Percentiles rank a stretch among this genome's conserved stretches.
phyloP scores from a whole-genome alignment of 2,329 filamentous ascomycete species.

The Xylariaceae sp. region DNA sequence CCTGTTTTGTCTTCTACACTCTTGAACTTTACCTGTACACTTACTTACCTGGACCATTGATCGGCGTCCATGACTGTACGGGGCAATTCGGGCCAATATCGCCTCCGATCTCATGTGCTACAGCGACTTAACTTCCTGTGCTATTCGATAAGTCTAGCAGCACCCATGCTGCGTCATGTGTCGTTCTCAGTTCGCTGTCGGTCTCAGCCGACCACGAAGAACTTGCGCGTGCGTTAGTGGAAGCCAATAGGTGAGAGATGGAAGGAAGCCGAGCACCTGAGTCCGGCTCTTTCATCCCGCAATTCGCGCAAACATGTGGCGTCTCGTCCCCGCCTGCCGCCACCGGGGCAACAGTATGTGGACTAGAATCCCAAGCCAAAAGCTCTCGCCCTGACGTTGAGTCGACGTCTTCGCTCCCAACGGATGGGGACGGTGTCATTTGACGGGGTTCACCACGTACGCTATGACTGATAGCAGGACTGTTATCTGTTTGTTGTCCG shows the following conservation, averaged over 20 bases:
- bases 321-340: no score
- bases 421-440: no score
- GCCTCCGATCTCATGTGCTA: background rate
- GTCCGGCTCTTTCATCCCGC: background rate
- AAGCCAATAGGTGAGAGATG: background rate
- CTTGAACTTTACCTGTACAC: no score
- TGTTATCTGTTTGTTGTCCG: no score
- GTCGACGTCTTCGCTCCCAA: no score
- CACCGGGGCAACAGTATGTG: no score
- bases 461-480: no score
- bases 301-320: background rate
- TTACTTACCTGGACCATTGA: background rate
- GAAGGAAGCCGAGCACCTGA: background rate
- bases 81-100: background rate
- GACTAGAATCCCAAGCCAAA: no score
- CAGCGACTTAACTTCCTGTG: background rate
- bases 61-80: background rate
- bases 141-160: background rate
- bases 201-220: background rate
- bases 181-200: background rate
- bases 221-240: background rate
- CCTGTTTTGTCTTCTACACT: no score
- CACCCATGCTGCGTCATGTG: background rate
- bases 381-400: no score
- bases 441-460: no score